phyloP scores from a whole-genome alignment of 805 yeast genomes.

The Candida alai region DNA sequence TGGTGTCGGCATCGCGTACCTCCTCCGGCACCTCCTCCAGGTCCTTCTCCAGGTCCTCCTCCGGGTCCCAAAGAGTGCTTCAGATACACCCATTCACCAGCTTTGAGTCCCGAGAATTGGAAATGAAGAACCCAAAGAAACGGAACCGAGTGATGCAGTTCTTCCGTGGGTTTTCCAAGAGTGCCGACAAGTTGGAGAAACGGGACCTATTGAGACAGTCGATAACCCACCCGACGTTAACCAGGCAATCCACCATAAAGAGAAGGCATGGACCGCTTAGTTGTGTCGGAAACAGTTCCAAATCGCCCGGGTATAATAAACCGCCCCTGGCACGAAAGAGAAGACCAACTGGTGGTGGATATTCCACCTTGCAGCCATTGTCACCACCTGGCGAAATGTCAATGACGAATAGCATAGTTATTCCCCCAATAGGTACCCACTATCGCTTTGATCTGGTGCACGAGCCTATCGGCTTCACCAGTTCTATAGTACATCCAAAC shows the following conservation, averaged over 20 bases:
- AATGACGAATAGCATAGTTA: conserved; percentile 7
- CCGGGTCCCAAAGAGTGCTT: not conserved
- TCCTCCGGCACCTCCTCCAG: not conserved
- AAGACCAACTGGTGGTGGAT: too few relatives aligned
- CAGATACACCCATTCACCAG: not conserved
- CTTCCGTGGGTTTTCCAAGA: not conserved
- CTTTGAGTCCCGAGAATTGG: not conserved
- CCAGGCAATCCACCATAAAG: too few relatives aligned
- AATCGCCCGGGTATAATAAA: too few relatives aligned
- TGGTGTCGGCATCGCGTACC: too few relatives aligned
- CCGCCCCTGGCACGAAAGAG: too few relatives aligned
- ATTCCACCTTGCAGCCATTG: conserved; percentile 1
- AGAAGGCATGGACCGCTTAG: too few relatives aligned
- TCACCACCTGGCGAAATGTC: conserved; percentile 3
- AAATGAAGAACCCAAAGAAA: not conserved
- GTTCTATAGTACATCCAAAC: conserved; percentile 9
- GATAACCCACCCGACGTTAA: not conserved
- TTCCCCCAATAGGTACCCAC: conserved; percentile 9
- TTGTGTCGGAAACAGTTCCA: too few relatives aligned
- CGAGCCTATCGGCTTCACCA: conserved; percentile 5
- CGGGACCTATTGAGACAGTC: conserved; percentile 1
- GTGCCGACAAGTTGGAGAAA: not conserved
- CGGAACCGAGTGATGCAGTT: conserved; percentile 1
- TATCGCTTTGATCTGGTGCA: not conserved
- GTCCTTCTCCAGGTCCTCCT: not conserved